Percentiles rank a stretch among this genome's conserved stretches.
Evolutionary conservation across 108 stramenopile species (phyloP).

Genomic region (Cyclostephanos tholiformis): DNA sequence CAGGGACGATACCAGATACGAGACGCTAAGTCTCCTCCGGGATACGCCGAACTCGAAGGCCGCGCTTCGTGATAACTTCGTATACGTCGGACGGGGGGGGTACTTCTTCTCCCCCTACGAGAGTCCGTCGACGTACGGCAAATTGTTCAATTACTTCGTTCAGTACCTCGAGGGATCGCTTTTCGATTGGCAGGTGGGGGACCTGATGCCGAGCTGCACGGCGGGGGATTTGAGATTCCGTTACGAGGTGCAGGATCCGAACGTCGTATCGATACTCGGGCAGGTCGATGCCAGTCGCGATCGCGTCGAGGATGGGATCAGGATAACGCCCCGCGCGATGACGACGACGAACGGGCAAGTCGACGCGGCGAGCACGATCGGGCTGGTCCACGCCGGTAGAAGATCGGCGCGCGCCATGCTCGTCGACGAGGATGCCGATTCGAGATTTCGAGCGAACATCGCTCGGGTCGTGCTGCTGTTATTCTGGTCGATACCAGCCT

Average conservation of each 20-base stretch:
- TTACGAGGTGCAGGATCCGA: slow-evolving; percentile 40
- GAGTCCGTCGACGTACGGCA: slow-evolving; percentile 17
- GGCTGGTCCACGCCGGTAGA: slow-evolving; percentile 32
- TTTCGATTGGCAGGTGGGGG: slow-evolving; percentile 45
- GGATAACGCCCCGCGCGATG: no score
- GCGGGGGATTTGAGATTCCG: slow-evolving; percentile 37
- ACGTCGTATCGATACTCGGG: slow-evolving; percentile 30
- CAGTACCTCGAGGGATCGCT: slow-evolving; percentile 49
- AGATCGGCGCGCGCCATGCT: slow-evolving; percentile 41
- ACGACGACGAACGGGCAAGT: slow-evolving; percentile 7
- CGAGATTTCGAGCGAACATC: slow-evolving; percentile 12
- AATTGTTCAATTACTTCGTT: slow-evolving; percentile 37
- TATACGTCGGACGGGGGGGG: slow-evolving; percentile 46
- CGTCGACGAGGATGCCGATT: slow-evolving; percentile 36
- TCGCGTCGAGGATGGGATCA: neutral
- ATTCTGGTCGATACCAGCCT: slow-evolving; percentile 27
- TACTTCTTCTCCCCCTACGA: slow-evolving; percentile 50
- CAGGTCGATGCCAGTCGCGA: slow-evolving; percentile 1
- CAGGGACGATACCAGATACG: slow-evolving; percentile 20
- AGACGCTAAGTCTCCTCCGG: slow-evolving; percentile 25
- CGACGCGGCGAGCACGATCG: slow-evolving; percentile 13
- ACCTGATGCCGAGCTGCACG: slow-evolving; percentile 39
- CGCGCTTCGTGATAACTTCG: slow-evolving; percentile 35
- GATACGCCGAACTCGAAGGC: slow-evolving; percentile 21
- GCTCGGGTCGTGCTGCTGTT: slow-evolving; percentile 18